Base-by-base conservation (phyloP, 108 stramenopile species). In the Stephanodiscus minutulus region DNA sequence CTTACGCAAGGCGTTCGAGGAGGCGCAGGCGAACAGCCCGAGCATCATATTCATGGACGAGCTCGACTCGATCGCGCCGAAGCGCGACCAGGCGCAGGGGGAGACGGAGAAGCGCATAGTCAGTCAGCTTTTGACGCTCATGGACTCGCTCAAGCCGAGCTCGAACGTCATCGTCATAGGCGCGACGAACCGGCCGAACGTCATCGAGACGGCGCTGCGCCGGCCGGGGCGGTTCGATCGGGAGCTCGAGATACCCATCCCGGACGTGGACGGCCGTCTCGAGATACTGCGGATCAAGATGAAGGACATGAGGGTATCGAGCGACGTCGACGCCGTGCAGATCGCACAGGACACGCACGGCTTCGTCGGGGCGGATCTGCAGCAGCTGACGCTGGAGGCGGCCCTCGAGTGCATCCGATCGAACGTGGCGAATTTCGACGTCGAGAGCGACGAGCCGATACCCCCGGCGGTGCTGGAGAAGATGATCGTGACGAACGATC, bases 11-110 rank as follows among this genome's bases (percentile, higher is more conserved):
- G 92, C 92, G 47, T 96, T 96, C 66, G 92, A 93, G 82, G 91
- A 92, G 73, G 96, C 97, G 10, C 91, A 96, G 73, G 88, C 90
- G 75, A 84, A 96, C 72, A 87, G 88, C 49, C 96, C 96, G 11
- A 85, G 97, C 25, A 97, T 98, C 62, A 91, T 99, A 59, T 99
- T 99, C 66, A 97, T 99, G 79, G 99, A 99, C 72, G 99, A 99
- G 69, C 79, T 99, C 47, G 99, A 99, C 79, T 97, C 97, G 6
- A 98, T 99, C 73, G 99, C 99, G 33, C 97, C 97, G 55, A 91
- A 93, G 52, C 88, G 98, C 64, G 99, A 98, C 63, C 87, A 96
- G 76, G 96, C 95, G 0, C 93, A 96, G 68, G 88, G 98, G 54
- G 95, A 92, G 74, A 92, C 88, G 5, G 95, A 96, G 67, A 97